phyloP scores from a whole-genome alignment of 768 basidiomycete genomes.

The Exsudoporus frostii region DNA sequence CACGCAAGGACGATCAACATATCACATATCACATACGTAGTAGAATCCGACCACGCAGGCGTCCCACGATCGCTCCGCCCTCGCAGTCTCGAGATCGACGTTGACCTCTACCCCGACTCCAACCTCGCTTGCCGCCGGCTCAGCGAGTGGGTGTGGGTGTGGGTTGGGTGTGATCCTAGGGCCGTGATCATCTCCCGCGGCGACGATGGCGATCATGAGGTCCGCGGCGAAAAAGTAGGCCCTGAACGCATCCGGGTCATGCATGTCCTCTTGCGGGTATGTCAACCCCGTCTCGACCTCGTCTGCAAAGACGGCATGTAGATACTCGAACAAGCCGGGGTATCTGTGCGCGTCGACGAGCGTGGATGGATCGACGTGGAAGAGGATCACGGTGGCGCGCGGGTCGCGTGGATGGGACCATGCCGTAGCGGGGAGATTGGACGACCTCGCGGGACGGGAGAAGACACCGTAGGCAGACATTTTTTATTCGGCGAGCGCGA shows the following conservation, averaged over 20 bases:
- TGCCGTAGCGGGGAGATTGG: constrained; percentile 44
- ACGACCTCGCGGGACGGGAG: constrained; percentile 24
- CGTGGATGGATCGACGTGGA: constrained; percentile 35
- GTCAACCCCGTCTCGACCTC: constrained; percentile 76
- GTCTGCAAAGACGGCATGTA: constrained; percentile 60
- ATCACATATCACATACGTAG: constrained; percentile 50
- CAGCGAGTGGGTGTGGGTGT: neutral
- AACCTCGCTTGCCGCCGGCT: neutral
- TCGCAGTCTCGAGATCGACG: constrained; percentile 41
- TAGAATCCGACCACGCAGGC: constrained; percentile 74
- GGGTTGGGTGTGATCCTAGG: neutral
- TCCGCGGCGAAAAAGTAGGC: constrained; percentile 78
- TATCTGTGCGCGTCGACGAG: constrained; percentile 20
- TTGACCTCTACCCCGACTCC: constrained; percentile 3
- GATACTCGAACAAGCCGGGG: constrained; percentile 56
- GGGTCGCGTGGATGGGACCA: constrained; percentile 38
- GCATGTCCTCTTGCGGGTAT: constrained; percentile 78
- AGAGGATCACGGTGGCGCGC: constrained; percentile 26
- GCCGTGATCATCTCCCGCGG: too few relatives aligned
- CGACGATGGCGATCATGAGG: constrained; percentile 63
- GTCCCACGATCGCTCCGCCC: constrained; percentile 56
- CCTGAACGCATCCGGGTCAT: constrained; percentile 54
- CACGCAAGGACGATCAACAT: neutral
- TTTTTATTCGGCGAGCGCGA: neutral
- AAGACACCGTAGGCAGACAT: constrained; percentile 78